These are phyloP conservation scores for Ceratobasidium sp. DNA, from an alignment of 1,284 basidiomycete genomes.

Conservation along the genomic window DNA sequence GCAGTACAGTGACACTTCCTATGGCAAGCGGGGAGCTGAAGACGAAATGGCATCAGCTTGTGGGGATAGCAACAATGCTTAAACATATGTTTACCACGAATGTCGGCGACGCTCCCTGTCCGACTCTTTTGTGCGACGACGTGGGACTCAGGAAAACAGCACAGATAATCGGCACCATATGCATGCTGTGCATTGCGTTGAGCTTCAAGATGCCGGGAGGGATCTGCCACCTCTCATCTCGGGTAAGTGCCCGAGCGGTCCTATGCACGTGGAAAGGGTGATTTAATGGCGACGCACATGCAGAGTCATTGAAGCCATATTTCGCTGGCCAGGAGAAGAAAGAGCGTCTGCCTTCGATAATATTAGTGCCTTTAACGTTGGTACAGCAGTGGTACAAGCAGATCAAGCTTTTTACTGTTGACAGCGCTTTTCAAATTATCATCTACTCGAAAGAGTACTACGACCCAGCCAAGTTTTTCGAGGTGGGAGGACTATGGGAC, in stretches of 20 bases:
- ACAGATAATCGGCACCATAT: conserved; percentile 12
- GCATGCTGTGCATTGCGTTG: conserved; percentile 11
- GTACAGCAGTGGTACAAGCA: conserved; percentile 5
- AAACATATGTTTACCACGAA: conserved; percentile 1
- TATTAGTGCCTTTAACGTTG: conserved; percentile 1
- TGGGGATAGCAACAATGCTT: neutral
- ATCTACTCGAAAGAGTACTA: conserved; percentile 10
- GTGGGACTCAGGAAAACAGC: conserved; percentile 31
- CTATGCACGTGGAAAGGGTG: too few species aligned
- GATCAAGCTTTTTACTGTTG: neutral
- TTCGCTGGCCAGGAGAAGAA: conserved; percentile 8
- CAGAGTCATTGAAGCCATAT: neutral
- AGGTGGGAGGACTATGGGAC: conserved; percentile 10
- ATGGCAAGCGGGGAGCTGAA: neutral
- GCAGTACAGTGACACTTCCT: neutral
- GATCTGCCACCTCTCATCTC: neutral
- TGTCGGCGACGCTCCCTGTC: neutral
- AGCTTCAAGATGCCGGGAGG: conserved; percentile 1
- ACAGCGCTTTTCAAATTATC: neutral
- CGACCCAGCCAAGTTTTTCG: neutral
- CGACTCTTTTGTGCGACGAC: conserved; percentile 30
- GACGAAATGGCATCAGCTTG: conserved; percentile 31
- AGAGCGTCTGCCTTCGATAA: neutral
- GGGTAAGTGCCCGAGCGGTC: neutral
- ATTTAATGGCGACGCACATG: too few species aligned